Evolutionary conservation across 257 asterid species (phyloP).

Genomic region (Nicotiana attenuata): DNA sequence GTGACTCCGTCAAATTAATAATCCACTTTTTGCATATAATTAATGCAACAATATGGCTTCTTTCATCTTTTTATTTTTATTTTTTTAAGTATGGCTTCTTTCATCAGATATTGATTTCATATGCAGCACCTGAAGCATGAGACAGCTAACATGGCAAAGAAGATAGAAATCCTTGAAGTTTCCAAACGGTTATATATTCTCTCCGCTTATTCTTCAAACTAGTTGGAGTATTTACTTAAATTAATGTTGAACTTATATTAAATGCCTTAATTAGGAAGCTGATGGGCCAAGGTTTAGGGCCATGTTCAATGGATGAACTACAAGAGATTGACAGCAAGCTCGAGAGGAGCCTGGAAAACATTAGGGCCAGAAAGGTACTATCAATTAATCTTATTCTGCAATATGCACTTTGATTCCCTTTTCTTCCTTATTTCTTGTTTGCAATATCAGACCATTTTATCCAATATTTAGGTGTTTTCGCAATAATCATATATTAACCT

Average conservation of each 20-base stretch:
- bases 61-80: too few species aligned
- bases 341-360: slow-evolving; percentile 45
- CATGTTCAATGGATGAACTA: slow-evolving; percentile 51
- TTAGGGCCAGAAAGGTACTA: slow-evolving; percentile 58
- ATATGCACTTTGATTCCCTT: neutral
- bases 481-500: neutral
- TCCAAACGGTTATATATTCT: slow-evolving; percentile 40
- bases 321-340: slow-evolving; percentile 52
- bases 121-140: slow-evolving; percentile 57
- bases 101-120: neutral
- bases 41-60: too few species aligned
- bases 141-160: slow-evolving; percentile 39
- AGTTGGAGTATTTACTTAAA: neutral
- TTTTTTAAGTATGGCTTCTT: too few species aligned
- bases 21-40: too few species aligned
- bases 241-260: neutral
- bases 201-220: neutral
- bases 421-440: neutral
- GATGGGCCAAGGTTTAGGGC: slow-evolving; percentile 54
- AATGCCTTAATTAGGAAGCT: slow-evolving; percentile 36
- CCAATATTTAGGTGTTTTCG: neutral
- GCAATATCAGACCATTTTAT: too few species aligned
- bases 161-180: slow-evolving; percentile 53
- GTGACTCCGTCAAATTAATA: too few species aligned
- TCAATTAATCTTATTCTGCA: neutral